Conservation (phyloP, 495 filamentous ascomycete genomes). For the Penicillium salamii region DNA sequence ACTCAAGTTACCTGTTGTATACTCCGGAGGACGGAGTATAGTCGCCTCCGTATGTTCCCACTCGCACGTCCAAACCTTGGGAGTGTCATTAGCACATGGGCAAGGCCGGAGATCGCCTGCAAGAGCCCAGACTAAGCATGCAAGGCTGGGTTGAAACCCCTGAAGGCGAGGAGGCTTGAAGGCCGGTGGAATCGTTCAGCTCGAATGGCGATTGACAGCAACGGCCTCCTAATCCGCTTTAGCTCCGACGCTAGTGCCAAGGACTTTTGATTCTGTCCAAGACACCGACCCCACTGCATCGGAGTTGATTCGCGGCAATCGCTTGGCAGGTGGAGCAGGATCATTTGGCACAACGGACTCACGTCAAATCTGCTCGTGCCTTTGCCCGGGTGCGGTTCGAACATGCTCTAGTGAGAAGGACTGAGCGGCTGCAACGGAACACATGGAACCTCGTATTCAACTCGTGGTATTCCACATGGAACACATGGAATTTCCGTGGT, state of each 20-base stretch:
- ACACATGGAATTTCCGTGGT: conserved; percentile 1
- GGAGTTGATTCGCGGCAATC: background rate
- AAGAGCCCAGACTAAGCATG: background rate
- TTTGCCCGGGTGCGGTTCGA: background rate
- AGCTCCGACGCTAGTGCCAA: background rate
- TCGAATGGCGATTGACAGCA: background rate
- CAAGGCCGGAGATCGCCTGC: background rate
- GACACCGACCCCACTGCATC: background rate
- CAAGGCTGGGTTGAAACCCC: background rate
- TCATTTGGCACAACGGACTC: background rate
- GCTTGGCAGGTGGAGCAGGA: background rate
- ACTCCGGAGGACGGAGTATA: no score
- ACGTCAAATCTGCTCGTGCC: background rate
- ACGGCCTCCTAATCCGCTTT: background rate
- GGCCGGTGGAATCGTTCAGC: background rate
- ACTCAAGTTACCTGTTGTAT: no score
- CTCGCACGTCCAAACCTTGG: no score
- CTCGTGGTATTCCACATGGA: conserved; percentile 1
- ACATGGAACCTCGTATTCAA: background rate
- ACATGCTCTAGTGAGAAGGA: background rate
- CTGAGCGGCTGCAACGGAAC: background rate
- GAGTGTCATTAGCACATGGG: background rate
- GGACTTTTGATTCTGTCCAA: background rate
- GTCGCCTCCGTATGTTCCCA: no score
- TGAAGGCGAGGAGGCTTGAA: background rate